Base-by-base conservation (phyloP, 352 stramenopile species). In the Lagenidium giganteum region DNA sequence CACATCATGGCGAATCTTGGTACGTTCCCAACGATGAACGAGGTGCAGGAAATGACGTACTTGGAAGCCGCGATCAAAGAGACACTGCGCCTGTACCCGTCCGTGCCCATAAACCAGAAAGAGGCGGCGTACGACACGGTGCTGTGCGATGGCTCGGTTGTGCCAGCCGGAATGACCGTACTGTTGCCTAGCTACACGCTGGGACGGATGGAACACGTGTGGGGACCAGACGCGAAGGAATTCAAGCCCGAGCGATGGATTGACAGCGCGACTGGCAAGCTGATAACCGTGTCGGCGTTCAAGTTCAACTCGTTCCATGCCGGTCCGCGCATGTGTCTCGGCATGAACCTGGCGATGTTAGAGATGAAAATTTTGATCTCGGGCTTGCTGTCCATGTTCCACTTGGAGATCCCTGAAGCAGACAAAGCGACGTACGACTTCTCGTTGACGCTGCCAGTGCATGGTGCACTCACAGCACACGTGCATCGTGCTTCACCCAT, bases 61-160 rank as follows among this genome's bases (percentile, higher is more conserved):
- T 33, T 64, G 11, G 36, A 54, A 6, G 67, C 57, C 8, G 42
- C 66, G 28, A 27, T 58, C 4, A 67, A 70, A 22, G 79, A 93
- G 42, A 83, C 61, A 6, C 56, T 93, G 27, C 66, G 79, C 1
- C 34, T 93, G 29, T 73, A 83, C 54, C 76, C 79, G 7, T 67
- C 71, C 5, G 79, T 87, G 13, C 69, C 70, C 0, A 62, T 76
- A 6, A 68, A 79, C 18, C 47, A 35, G 27, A 70, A 66, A 41
- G 31, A 54, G n/a, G 50, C 38, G 16, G 39, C 43, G 14, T 6
- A 54, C 1, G 64, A 71, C 34, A 52, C 69, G 12, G 50, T 70
- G 16, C 49, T 77, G 16, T 54, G 52, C 6, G 64, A 82, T 34
- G 67, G 67, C 18, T 75, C 67, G 16, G 55, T 58, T 18, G 51